These are phyloP conservation scores for Heracleum sosnowskyi DNA, from an alignment of 129 eudicot genomes.

Conservation along the genomic window DNA sequence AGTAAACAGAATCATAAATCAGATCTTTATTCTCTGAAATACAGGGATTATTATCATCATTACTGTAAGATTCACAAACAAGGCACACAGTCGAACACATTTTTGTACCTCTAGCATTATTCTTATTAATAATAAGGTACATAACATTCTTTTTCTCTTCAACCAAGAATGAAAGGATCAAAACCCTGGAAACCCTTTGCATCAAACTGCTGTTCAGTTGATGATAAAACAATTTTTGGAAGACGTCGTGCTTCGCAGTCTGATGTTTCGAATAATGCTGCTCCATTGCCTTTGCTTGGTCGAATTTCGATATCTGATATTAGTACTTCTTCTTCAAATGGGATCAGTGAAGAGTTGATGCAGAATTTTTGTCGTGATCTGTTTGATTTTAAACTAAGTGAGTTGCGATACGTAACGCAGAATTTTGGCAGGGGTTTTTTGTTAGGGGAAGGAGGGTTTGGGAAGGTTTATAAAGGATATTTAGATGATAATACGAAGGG, in stretches of 20 bases:
- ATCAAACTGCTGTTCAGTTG: constrained; percentile 65
- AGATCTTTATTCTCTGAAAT: too few species aligned
- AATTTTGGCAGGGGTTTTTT: constrained; percentile 60
- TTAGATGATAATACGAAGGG: constrained; percentile 54
- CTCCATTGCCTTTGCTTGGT: constrained; percentile 64
- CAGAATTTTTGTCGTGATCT: constrained; percentile 70
- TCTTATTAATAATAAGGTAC: too few species aligned
- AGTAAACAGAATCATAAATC: too few species aligned
- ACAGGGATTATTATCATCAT: too few species aligned
- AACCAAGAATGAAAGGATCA: constrained; percentile 35
- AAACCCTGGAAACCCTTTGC: constrained; percentile 75
- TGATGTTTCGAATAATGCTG: constrained; percentile 47
- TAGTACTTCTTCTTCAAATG: constrained; percentile 60
- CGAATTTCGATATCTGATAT: constrained; percentile 59
- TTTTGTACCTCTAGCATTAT: too few species aligned
- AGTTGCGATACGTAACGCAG: constrained; percentile 61
- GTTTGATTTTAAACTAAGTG: constrained; percentile 54
- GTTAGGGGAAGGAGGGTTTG: constrained; percentile 96
- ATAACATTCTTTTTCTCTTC: too few species aligned
- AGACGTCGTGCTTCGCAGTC: constrained; percentile 46
- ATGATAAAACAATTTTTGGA: constrained; percentile 50
- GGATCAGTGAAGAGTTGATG: constrained; percentile 66
- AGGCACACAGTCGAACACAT: too few species aligned
- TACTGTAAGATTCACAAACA: too few species aligned
- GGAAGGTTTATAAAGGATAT: constrained; percentile 84